Conservation (phyloP, 2,329 filamentous ascomycete species). For the Teratosphaeria destructans region DNA sequence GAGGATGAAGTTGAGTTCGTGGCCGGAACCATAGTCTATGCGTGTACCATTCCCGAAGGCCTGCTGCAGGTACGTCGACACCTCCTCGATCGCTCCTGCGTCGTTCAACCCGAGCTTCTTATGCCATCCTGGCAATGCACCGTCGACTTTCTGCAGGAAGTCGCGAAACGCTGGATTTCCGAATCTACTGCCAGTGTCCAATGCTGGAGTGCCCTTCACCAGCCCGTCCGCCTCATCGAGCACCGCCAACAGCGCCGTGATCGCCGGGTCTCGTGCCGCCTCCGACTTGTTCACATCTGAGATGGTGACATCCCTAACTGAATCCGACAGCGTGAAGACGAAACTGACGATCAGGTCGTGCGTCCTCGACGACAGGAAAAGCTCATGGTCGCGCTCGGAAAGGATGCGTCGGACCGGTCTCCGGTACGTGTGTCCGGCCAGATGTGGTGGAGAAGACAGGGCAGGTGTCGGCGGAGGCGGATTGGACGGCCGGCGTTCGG, state of each 20-base stretch:
- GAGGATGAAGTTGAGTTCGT: slow-evolving; percentile 93
- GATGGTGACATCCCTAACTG: slow-evolving; percentile 60
- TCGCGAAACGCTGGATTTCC: slow-evolving; percentile 85
- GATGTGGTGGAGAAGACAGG: slow-evolving; percentile 53
- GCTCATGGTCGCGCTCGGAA: slow-evolving; percentile 65
- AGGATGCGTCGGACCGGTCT: slow-evolving; percentile 70
- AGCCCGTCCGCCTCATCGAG: slow-evolving; percentile 59
- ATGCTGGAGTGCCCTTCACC: slow-evolving; percentile 60
- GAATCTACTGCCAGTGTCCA: slow-evolving; percentile 85
- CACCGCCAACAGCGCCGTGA: slow-evolving; percentile 57
- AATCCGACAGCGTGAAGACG: slow-evolving; percentile 75
- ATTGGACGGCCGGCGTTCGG: slow-evolving; percentile 25
- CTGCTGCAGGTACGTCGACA: slow-evolving; percentile 68
- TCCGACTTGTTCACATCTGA: slow-evolving; percentile 47
- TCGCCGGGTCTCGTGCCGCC: slow-evolving; percentile 44
- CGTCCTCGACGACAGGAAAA: slow-evolving; percentile 69
- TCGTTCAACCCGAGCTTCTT: slow-evolving; percentile 44
- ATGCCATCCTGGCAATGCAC: slow-evolving; percentile 51
- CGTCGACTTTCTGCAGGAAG: slow-evolving; percentile 58
- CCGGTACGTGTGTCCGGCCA: slow-evolving; percentile 49
- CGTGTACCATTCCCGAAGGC: slow-evolving; percentile 77
- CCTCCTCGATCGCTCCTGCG: slow-evolving; percentile 52
- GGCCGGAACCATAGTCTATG: slow-evolving; percentile 94
- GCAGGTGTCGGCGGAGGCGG: slow-evolving; percentile 67
- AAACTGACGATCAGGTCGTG: slow-evolving; percentile 71